A percentile compares a stretch with the other conserved stretches of the same genome.
Evolutionary conservation across 768 basidiomycete genomes (phyloP).

Genomic region (Tulasnella sp.): DNA sequence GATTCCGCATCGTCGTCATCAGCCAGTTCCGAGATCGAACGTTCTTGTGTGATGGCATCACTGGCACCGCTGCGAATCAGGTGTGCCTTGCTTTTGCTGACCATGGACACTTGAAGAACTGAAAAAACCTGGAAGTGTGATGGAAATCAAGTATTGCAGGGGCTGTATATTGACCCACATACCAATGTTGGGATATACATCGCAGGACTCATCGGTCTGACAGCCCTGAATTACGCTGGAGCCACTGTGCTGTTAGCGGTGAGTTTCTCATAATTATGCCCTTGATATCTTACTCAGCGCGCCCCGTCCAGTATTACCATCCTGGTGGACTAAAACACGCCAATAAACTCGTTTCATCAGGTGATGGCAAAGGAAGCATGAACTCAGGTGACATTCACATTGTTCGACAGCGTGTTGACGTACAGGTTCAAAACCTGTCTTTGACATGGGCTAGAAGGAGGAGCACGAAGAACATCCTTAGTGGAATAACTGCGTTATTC

Average conservation of each 20-base stretch:
- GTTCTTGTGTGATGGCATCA: constrained; percentile 26
- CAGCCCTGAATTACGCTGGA: constrained; percentile 25
- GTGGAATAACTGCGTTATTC: constrained; percentile 26
- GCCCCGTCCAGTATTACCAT: constrained; percentile 20
- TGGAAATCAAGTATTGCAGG: constrained; percentile 31
- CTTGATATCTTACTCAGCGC: not conserved
- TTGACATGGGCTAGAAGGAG: constrained; percentile 10
- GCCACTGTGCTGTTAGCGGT: constrained; percentile 27
- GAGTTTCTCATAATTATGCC: constrained; percentile 13
- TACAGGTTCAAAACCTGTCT: constrained; percentile 22
- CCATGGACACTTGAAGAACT: constrained; percentile 16
- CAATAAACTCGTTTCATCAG: constrained; percentile 21
- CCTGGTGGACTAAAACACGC: constrained; percentile 31
- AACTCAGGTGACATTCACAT: constrained; percentile 25
- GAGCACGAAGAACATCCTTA: constrained; percentile 25
- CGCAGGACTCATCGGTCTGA: constrained; percentile 24
- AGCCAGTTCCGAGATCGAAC: constrained; percentile 31
- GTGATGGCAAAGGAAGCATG: constrained; percentile 15
- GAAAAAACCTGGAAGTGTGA: too few relatives aligned
- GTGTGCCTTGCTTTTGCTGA: constrained; percentile 21
- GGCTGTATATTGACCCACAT: constrained; percentile 25
- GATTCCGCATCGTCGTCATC: constrained; percentile 29
- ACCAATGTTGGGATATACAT: constrained; percentile 23
- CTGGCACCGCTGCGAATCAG: constrained; percentile 20
- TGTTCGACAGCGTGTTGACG: constrained; percentile 25